Percentiles rank a stretch among this genome's conserved stretches.
Conservation (phyloP, 1,284 basidiomycete genomes). For the Phenoliferia sp. region DNA sequence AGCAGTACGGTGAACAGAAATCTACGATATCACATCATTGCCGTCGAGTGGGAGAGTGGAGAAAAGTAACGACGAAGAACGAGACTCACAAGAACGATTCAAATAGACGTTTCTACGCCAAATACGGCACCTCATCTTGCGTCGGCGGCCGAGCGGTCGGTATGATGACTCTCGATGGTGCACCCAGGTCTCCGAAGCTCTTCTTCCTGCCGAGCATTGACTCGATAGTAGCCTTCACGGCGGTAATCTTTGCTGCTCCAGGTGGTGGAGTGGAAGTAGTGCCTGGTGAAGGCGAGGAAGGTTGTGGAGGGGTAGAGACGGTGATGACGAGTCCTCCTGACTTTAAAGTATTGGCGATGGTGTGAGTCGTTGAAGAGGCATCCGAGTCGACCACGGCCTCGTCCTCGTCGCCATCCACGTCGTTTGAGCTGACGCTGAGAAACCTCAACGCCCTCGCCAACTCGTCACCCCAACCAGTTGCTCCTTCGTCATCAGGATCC, state of each 20-base stretch:
- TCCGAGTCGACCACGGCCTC: conserved; percentile 36
- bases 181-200: conserved; percentile 13
- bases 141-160: conserved; percentile 28
- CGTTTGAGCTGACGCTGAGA: conserved; percentile 50
- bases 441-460: conserved; percentile 67
- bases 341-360: conserved; percentile 11
- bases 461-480: conserved; percentile 65
- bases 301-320: conserved; percentile 19
- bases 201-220: conserved; percentile 29
- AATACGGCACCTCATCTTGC: neutral
- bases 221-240: conserved; percentile 40
- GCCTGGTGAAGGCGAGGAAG: neutral
- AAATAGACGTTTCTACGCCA: neutral
- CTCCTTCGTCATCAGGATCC: conserved; percentile 71
- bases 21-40: conserved; percentile 4
- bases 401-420: conserved; percentile 52
- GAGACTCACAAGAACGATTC: neutral
- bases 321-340: conserved; percentile 18
- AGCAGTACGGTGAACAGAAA: conserved; percentile 19
- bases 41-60: neutral
- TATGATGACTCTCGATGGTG: conserved; percentile 5
- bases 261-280: conserved; percentile 17
- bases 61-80: neutral
- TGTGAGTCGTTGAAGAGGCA: neutral
- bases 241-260: conserved; percentile 24